Percentiles rank a stretch among this genome's conserved stretches.
These are phyloP conservation scores for Russula lepida DNA, from an alignment of 768 basidiomycete species.

Conservation along the genomic window DNA sequence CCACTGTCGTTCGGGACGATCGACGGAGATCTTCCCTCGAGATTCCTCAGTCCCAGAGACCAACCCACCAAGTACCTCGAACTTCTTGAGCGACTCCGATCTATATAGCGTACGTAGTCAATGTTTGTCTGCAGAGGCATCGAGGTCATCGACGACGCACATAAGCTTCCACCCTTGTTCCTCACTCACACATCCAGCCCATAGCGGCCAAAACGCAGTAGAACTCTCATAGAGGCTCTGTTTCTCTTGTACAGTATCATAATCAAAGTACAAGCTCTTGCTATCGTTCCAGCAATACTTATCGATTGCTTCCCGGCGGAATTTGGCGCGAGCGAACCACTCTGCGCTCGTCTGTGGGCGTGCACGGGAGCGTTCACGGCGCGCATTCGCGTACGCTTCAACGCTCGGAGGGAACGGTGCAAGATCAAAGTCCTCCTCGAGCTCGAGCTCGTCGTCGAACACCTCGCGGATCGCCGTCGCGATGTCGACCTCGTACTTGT, in stretches of 20 bases:
- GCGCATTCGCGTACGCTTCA: conserved; percentile 56
- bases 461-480: conserved; percentile 96
- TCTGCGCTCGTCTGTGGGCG: conserved; percentile 70
- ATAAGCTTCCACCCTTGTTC: conserved; percentile 91
- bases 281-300: conserved; percentile 96
- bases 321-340: conserved; percentile 89
- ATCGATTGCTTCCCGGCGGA: conserved; percentile 79
- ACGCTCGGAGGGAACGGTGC: conserved; percentile 85
- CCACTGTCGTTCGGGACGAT: conserved; percentile 98
- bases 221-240: conserved; percentile 95
- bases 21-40: conserved; percentile 89
- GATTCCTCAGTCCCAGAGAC: conserved; percentile 97
- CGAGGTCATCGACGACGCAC: conserved; percentile 40
- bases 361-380: conserved; percentile 49
- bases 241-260: conserved; percentile 84
- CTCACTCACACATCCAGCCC: conserved; percentile 96
- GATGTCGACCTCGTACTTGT: conserved; percentile 98
- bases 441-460: conserved; percentile 84
- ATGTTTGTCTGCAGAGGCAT: not conserved
- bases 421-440: conserved; percentile 88
- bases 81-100: conserved; percentile 82
- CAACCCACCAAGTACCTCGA: conserved; percentile 91
- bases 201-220: conserved; percentile 93
- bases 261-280: conserved; percentile 91
- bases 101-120: conserved; percentile 32